A percentile compares a stretch with the other conserved stretches of the same genome.
Conservation (phyloP, 192 early-diverging fungal genomes). For the Lobulomyces angularis region DNA sequence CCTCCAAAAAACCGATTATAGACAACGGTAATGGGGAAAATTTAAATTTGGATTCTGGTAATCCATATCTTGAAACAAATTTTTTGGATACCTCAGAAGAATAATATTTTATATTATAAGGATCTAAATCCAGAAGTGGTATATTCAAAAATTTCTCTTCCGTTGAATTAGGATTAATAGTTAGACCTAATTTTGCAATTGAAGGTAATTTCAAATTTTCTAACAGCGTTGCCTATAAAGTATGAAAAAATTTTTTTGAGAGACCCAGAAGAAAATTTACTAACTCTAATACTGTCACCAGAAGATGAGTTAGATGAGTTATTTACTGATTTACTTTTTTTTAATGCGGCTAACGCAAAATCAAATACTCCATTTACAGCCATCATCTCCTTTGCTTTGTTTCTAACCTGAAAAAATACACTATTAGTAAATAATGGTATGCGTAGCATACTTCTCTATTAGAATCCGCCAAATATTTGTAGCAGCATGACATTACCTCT, state of each 20-base stretch:
- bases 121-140: slow-evolving; percentile 18
- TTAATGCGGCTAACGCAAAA: slow-evolving; percentile 18
- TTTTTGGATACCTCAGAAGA: slow-evolving; percentile 23
- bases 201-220: slow-evolving; percentile 25
- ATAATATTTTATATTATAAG: slow-evolving; percentile 37
- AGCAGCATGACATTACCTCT: slow-evolving; percentile 32
- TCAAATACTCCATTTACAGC: slow-evolving; percentile 29
- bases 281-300: not conserved
- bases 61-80: slow-evolving; percentile 26
- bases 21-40: slow-evolving; percentile 11
- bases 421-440: not conserved
- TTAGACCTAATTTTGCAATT: slow-evolving; percentile 12
- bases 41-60: slow-evolving; percentile 19
- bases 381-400: slow-evolving; percentile 21
- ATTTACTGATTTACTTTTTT: no score
- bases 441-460: slow-evolving; percentile 18
- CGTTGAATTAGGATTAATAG: slow-evolving; percentile 5
- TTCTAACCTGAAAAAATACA: slow-evolving; percentile 17
- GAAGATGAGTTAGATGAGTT: not conserved
- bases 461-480: slow-evolving; percentile 33
- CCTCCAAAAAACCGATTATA: slow-evolving; percentile 17
- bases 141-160: slow-evolving; percentile 15
- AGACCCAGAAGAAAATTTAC: not conserved
- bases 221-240: slow-evolving; percentile 9
- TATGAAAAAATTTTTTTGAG: not conserved